Percentiles rank a stretch among this genome's conserved stretches.
Conservation (phyloP, 1,284 basidiomycete genomes). For the Golubevia sp. region DNA sequence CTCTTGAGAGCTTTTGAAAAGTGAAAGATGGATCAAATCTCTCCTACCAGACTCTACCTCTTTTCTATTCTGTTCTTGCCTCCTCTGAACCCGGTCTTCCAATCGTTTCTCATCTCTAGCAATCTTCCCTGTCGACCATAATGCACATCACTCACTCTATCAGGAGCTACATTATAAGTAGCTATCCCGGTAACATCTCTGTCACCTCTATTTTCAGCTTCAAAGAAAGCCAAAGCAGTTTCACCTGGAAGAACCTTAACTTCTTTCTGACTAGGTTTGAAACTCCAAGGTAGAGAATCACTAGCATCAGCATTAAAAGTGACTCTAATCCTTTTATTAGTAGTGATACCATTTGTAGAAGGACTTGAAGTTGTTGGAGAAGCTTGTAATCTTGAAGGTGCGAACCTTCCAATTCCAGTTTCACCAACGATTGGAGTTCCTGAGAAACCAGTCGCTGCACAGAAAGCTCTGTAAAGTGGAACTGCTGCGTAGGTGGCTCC, state of each 20-base stretch:
- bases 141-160: constrained; percentile 40
- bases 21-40: background rate
- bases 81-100: too few relatives aligned
- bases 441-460: constrained; percentile 53
- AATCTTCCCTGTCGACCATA: too few relatives aligned
- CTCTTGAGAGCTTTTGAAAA: too few relatives aligned
- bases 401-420: background rate
- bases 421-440: constrained; percentile 47
- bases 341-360: constrained; percentile 13
- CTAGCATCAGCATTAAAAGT: constrained; percentile 53
- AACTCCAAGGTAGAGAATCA: constrained; percentile 55
- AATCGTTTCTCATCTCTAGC: too few relatives aligned
- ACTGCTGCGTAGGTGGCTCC: constrained; percentile 57
- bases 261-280: constrained; percentile 55
- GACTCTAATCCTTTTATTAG: constrained; percentile 51
- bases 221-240: constrained; percentile 57
- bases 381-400: background rate
- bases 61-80: background rate
- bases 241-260: constrained; percentile 57
- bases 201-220: constrained; percentile 49
- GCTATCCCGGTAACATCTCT: constrained; percentile 59
- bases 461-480: constrained; percentile 57
- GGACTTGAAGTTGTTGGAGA: background rate
- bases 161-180: constrained; percentile 58
- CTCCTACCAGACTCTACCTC: background rate